phyloP scores from a whole-genome alignment of 805 yeast genomes.

The Yarrowia sp. region DNA sequence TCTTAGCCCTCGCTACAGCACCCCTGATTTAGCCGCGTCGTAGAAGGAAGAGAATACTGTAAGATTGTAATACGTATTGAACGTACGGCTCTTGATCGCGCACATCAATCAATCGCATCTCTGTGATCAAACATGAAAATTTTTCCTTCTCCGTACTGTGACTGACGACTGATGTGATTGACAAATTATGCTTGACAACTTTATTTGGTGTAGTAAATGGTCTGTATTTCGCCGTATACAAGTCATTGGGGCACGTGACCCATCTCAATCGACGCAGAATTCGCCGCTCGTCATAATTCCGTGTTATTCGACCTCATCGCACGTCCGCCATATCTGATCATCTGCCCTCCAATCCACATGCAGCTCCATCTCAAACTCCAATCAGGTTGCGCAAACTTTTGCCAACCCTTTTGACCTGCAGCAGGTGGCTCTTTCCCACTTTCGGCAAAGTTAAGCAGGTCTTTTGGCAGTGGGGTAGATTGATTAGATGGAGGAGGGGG shows the following conservation, averaged over 20 bases:
- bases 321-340: background rate
- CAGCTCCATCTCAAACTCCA: background rate
- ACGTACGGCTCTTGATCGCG: too few species aligned
- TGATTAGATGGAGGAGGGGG: background rate
- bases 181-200: too few species aligned
- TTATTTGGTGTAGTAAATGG: too few species aligned
- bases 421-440: background rate
- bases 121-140: background rate
- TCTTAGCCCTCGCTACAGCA: too few species aligned
- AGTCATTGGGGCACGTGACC: too few species aligned
- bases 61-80: too few species aligned
- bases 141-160: background rate
- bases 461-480: background rate
- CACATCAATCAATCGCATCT: background rate
- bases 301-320: too few species aligned
- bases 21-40: too few species aligned
- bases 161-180: too few species aligned
- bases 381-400: conserved; percentile 14
- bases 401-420: conserved; percentile 8
- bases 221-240: too few species aligned
- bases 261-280: background rate
- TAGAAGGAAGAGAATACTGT: too few species aligned
- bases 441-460: conserved; percentile 19
- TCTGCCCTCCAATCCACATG: background rate
- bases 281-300: background rate